Evolutionary conservation across 163 green algal species (phyloP).

Genomic region (Volvox carteri): DNA sequence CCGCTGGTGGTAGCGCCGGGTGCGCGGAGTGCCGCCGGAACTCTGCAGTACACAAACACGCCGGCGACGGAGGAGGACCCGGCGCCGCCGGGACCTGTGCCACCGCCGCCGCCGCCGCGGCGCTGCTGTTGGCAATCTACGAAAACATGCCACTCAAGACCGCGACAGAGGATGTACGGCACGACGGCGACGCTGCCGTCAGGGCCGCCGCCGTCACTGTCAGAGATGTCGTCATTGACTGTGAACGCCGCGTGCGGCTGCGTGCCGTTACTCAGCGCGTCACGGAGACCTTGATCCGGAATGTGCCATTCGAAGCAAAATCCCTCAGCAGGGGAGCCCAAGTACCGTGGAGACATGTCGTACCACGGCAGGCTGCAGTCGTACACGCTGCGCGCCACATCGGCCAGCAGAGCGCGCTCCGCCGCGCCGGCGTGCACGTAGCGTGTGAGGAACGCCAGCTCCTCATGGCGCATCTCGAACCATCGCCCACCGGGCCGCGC

Average conservation of each 20-base stretch:
- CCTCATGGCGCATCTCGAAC: constrained; percentile 34
- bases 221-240: neutral
- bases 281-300: neutral
- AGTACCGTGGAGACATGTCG: constrained; percentile 6
- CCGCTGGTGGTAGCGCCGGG: neutral
- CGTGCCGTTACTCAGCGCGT: neutral
- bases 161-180: constrained; percentile 41
- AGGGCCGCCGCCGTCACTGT: neutral
- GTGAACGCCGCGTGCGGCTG: constrained; percentile 31
- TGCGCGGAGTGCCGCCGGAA: neutral
- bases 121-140: constrained; percentile 1
- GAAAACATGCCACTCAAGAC: constrained; percentile 44
- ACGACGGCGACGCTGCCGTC: constrained; percentile 18
- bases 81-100: neutral
- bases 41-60: constrained; percentile 36
- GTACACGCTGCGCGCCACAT: constrained; percentile 10
- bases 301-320: constrained; percentile 45
- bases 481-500: constrained; percentile 9
- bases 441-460: constrained; percentile 35
- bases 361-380: constrained; percentile 35
- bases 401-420: constrained; percentile 24
- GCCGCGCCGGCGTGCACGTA: neutral
- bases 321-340: neutral
- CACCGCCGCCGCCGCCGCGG: neutral
- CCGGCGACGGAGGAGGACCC: constrained; percentile 1